Evolutionary conservation across 768 basidiomycete species (phyloP).

Genomic region (Trametes punicea): DNA sequence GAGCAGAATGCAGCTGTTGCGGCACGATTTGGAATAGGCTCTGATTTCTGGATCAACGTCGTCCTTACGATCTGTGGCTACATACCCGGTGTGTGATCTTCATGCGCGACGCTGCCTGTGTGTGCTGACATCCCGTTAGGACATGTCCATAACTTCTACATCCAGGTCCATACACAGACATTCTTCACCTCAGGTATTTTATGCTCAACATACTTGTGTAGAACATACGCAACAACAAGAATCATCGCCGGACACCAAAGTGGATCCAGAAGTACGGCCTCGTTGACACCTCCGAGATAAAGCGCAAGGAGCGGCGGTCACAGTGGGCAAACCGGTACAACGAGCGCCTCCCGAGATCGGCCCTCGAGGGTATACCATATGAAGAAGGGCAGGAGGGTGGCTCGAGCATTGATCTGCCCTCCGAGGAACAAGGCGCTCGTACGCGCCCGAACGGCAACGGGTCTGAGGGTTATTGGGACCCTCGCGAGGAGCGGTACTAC

Average conservation of each 20-base stretch:
- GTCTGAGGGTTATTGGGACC: conserved; percentile 61
- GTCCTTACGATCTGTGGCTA: conserved; percentile 89
- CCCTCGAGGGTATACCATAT: conserved; percentile 64
- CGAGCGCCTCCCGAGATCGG: conserved; percentile 69
- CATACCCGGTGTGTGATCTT: conserved; percentile 60
- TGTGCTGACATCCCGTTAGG: conserved; percentile 40
- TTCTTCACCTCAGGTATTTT: no score
- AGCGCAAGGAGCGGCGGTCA: conserved; percentile 74
- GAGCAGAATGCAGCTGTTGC: conserved; percentile 69
- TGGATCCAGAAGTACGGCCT: conserved; percentile 92
- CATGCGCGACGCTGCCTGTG: not conserved
- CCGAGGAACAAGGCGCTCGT: conserved; percentile 27
- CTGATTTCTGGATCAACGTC: conserved; percentile 89
- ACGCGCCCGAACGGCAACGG: conserved; percentile 27
- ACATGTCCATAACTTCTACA: conserved; percentile 92
- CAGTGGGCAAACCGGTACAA: conserved; percentile 88
- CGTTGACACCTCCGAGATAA: conserved; percentile 73
- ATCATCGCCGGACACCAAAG: conserved; percentile 87
- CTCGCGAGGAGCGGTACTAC: conserved; percentile 77
- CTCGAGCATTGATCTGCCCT: conserved; percentile 28
- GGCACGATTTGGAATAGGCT: conserved; percentile 86
- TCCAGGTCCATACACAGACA: conserved; percentile 48
- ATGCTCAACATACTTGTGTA: conserved; percentile 30
- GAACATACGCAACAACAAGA: conserved; percentile 97
- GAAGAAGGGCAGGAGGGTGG: conserved; percentile 73